Evolutionary conservation across 2,329 filamentous ascomycete species (phyloP).

Genomic region (Fusarium vanettenii): DNA sequence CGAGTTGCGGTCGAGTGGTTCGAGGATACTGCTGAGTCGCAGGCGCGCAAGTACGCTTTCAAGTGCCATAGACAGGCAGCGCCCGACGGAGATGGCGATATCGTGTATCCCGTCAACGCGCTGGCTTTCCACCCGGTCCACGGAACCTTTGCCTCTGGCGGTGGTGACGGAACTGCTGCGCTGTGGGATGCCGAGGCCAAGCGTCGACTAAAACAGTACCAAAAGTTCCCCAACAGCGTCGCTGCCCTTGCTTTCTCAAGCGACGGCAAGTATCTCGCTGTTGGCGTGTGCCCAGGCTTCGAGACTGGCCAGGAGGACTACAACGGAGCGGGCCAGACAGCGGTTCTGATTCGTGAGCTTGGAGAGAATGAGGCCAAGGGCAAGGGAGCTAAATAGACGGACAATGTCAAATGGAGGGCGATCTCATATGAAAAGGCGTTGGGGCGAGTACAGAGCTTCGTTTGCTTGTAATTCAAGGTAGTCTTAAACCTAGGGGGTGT

Average conservation of each 20-base stretch:
- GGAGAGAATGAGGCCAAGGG: conserved; percentile 89
- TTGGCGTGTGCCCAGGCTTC: conserved; percentile 87
- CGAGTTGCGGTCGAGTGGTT: conserved; percentile 98
- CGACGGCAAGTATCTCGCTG: conserved; percentile 81
- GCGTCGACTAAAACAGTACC: conserved; percentile 89
- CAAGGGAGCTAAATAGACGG: conserved; percentile 75
- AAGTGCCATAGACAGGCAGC: conserved; percentile 91
- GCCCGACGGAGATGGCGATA: conserved; percentile 73
- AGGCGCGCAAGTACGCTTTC: conserved; percentile 96
- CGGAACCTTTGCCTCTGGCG: conserved; percentile 89
- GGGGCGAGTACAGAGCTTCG: conserved; percentile 39
- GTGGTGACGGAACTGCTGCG: conserved; percentile 91
- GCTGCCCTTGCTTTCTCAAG: conserved; percentile 81
- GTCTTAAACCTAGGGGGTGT: conserved; percentile 31
- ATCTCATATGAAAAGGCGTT: conserved; percentile 47
- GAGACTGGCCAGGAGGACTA: conserved; percentile 88
- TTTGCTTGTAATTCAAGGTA: conserved; percentile 39
- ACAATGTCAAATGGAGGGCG: conserved; percentile 11
- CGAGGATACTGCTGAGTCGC: conserved; percentile 86
- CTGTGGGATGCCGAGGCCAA: conserved; percentile 94
- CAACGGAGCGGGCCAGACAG: conserved; percentile 76
- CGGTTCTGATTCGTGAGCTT: conserved; percentile 85
- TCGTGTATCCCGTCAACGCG: conserved; percentile 93
- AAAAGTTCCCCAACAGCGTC: conserved; percentile 83
- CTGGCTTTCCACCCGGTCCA: conserved; percentile 86